Percentiles rank a stretch among this genome's conserved stretches.
These are phyloP conservation scores for Neofusicoccum cordaticola DNA, from an alignment of 2,329 filamentous ascomycete genomes.

Conservation along the genomic window DNA sequence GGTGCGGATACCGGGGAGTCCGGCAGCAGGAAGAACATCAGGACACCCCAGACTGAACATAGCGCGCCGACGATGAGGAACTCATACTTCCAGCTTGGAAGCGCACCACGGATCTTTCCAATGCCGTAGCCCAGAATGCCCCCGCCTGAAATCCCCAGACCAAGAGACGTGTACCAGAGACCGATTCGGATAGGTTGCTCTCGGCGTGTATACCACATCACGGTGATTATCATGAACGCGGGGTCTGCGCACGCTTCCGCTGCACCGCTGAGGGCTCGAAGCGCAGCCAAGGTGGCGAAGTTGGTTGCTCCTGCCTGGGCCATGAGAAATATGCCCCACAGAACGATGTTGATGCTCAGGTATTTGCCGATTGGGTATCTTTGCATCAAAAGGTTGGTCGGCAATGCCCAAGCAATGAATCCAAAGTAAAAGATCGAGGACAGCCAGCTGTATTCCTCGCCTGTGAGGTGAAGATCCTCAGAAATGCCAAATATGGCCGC, in stretches of 20 bases:
- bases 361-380: slow-evolving; percentile 50
- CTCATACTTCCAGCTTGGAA: slow-evolving; percentile 33
- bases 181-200: slow-evolving; percentile 56
- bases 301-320: slow-evolving; percentile 60
- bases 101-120: slow-evolving; percentile 52
- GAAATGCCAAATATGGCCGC: slow-evolving; percentile 20
- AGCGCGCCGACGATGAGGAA: neutral
- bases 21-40: slow-evolving; percentile 52
- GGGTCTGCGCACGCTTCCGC: slow-evolving; percentile 61
- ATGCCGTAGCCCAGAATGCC: slow-evolving; percentile 58
- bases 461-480: slow-evolving; percentile 16
- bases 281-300: slow-evolving; percentile 58
- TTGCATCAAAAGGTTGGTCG: slow-evolving; percentile 5
- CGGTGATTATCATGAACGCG: slow-evolving; percentile 49
- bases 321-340: slow-evolving; percentile 56
- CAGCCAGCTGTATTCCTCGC: slow-evolving; percentile 18
- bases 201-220: slow-evolving; percentile 60
- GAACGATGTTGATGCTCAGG: slow-evolving; percentile 46
- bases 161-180: slow-evolving; percentile 59
- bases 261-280: slow-evolving; percentile 64
- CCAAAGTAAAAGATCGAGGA: slow-evolving; percentile 18
- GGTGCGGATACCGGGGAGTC: slow-evolving; percentile 62
- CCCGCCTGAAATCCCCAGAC: slow-evolving; percentile 53
- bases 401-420: neutral
- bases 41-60: neutral